These are phyloP conservation scores for Neopestalotiopsis sp. DNA, from an alignment of 2,329 filamentous ascomycete species.

Conservation along the genomic window DNA sequence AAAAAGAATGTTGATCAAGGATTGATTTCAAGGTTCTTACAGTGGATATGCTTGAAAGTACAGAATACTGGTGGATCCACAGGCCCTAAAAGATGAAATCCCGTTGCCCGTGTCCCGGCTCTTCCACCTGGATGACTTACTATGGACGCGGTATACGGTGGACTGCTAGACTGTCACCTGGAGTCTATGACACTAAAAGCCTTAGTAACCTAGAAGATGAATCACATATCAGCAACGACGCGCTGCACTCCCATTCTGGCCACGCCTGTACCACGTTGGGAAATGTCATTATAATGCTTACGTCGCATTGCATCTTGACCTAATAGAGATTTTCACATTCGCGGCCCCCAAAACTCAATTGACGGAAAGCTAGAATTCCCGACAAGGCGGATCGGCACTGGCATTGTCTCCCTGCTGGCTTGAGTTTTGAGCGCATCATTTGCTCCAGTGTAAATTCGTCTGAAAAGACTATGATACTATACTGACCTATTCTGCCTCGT, in stretches of 20 bases:
- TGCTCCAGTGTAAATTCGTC: background rate
- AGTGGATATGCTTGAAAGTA: too few species aligned
- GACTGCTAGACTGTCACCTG: background rate
- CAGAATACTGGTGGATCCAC: too few species aligned
- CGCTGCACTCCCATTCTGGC: background rate
- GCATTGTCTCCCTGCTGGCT: background rate
- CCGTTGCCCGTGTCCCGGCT: too few species aligned
- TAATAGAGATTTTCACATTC: background rate
- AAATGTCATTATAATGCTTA: background rate
- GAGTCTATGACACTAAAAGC: background rate
- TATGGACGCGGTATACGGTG: too few species aligned
- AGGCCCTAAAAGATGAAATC: too few species aligned
- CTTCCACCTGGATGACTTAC: too few species aligned
- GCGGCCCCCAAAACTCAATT: background rate
- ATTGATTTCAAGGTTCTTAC: too few species aligned
- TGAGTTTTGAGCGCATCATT: background rate
- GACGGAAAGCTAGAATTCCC: background rate
- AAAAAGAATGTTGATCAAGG: background rate
- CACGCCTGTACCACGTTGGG: background rate
- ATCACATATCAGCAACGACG: background rate
- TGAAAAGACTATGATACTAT: background rate
- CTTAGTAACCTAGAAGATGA: background rate
- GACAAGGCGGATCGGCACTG: background rate
- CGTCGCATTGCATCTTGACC: background rate
- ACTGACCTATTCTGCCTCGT: background rate